phyloP scores from a whole-genome alignment of 306 rosid genomes.

The Pyrus betulifolia region DNA sequence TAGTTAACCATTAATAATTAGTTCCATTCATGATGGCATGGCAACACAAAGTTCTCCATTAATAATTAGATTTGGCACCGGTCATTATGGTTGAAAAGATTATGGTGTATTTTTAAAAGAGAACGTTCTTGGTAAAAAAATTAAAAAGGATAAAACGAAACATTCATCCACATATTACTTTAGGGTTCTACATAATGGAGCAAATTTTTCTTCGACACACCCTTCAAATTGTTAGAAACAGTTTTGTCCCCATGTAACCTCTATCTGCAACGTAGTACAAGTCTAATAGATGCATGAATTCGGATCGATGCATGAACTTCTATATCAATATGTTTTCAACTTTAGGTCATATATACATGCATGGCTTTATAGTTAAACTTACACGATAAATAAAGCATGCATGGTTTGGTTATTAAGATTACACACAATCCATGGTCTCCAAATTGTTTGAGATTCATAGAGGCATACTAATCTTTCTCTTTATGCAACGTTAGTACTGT shows the following conservation, averaged over 20 bases:
- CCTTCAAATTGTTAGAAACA: not conserved
- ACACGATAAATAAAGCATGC: no score
- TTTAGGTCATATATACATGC: no score
- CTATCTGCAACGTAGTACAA: not conserved
- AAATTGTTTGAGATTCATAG: not conserved
- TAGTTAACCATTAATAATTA: not conserved
- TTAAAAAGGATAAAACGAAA: not conserved
- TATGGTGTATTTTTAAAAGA: not conserved
- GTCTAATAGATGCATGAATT: not conserved
- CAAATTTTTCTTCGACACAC: not conserved
- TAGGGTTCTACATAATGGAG: not conserved
- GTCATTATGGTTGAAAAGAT: not conserved
- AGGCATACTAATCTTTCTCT: no score
- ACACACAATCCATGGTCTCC: not conserved
- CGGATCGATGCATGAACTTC: not conserved
- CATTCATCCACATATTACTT: not conserved
- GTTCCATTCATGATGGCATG: not conserved
- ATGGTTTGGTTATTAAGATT: not conserved
- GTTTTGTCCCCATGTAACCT: not conserved
- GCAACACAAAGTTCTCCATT: not conserved
- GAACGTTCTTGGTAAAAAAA: not conserved
- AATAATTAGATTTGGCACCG: not conserved
- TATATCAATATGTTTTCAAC: not conserved
- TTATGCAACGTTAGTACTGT: no score
- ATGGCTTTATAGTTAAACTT: no score